phyloP scores from a whole-genome alignment of 2,329 filamentous ascomycete species.

The Hypomyces rosellus region DNA sequence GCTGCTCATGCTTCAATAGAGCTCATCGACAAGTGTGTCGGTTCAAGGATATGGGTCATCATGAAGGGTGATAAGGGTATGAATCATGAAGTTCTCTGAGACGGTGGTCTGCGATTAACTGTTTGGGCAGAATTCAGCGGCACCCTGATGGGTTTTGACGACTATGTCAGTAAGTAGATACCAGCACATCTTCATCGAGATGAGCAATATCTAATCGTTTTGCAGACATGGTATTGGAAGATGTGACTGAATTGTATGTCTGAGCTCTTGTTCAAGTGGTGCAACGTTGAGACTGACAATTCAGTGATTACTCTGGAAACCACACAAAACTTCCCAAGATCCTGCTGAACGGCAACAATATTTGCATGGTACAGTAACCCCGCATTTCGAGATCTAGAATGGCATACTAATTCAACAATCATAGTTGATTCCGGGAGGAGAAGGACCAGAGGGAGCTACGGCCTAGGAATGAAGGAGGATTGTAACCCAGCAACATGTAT shows the following conservation, averaged over 20 bases:
- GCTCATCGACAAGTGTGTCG: slow-evolving; percentile 98
- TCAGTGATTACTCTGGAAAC: slow-evolving; percentile 82
- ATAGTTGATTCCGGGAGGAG: slow-evolving; percentile 74
- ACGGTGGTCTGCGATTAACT: slow-evolving; percentile 12
- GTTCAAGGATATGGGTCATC: slow-evolving; percentile 95
- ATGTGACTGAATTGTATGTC: slow-evolving; percentile 89
- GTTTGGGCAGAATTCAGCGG: slow-evolving; percentile 76
- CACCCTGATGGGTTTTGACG: slow-evolving; percentile 90
- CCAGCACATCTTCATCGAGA: background rate
- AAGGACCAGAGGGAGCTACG: slow-evolving; percentile 50
- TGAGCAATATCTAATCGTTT: slow-evolving; percentile 16
- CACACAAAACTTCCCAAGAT: slow-evolving; percentile 91
- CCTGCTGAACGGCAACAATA: slow-evolving; percentile 93
- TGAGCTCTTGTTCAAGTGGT: no score
- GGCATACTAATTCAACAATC: slow-evolving; percentile 3
- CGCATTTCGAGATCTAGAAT: background rate
- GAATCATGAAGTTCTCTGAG: background rate
- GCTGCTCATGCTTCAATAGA: slow-evolving; percentile 47
- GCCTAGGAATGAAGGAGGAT: slow-evolving; percentile 15
- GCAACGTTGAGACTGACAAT: background rate
- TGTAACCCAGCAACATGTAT: background rate
- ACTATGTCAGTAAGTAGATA: slow-evolving; percentile 90
- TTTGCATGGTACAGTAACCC: slow-evolving; percentile 80
- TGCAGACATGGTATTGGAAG: slow-evolving; percentile 93
- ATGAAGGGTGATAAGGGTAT: slow-evolving; percentile 99